These are phyloP conservation scores for Kurtzmaniella cleridarum DNA, from an alignment of 805 yeast genomes.

Conservation along the genomic window DNA sequence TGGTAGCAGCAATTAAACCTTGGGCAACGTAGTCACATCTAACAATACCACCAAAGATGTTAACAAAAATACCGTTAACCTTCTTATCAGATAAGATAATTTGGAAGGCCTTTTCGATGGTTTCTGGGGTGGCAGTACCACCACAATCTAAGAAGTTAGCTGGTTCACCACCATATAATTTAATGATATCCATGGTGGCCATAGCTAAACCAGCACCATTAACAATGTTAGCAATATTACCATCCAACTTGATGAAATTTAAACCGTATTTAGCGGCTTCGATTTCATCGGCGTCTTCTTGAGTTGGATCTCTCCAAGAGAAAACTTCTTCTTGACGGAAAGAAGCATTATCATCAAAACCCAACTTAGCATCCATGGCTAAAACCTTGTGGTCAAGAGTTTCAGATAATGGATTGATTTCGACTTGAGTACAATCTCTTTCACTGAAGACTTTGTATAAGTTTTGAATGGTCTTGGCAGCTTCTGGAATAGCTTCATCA, in stretches of 20 bases:
- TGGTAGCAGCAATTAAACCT: slow-evolving; percentile 94
- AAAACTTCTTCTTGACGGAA: slow-evolving; percentile 94
- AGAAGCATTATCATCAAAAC: slow-evolving; percentile 93
- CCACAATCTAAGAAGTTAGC: slow-evolving; percentile 99
- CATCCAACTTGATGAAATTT: slow-evolving; percentile 96
- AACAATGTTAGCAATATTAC: slow-evolving; percentile 97
- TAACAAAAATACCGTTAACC: slow-evolving; percentile 93
- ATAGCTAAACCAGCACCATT: slow-evolving; percentile 99
- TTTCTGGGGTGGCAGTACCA: slow-evolving; percentile 99
- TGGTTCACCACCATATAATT: slow-evolving; percentile 96
- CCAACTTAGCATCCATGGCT: slow-evolving; percentile 99
- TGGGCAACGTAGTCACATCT: slow-evolving; percentile 98
- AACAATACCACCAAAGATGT: slow-evolving; percentile 98
- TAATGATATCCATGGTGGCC: slow-evolving; percentile 99
- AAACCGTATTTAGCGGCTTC: slow-evolving; percentile 85
- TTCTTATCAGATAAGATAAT: slow-evolving; percentile 83
- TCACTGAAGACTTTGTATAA: slow-evolving; percentile 86
- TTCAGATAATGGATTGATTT: slow-evolving; percentile 96
- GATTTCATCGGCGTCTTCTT: slow-evolving; percentile 97
- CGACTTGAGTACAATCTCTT: slow-evolving; percentile 95
- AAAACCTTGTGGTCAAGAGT: slow-evolving; percentile 83
- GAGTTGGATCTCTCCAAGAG: slow-evolving; percentile 94
- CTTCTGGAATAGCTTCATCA: slow-evolving; percentile 69
- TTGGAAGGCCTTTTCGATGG: slow-evolving; percentile 94
- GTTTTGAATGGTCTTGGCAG: slow-evolving; percentile 80